A percentile compares a stretch with the other conserved stretches of the same genome.
These are phyloP conservation scores for Beauveria sp. DNA, from an alignment of 2,329 filamentous ascomycete species.

Conservation along the genomic window DNA sequence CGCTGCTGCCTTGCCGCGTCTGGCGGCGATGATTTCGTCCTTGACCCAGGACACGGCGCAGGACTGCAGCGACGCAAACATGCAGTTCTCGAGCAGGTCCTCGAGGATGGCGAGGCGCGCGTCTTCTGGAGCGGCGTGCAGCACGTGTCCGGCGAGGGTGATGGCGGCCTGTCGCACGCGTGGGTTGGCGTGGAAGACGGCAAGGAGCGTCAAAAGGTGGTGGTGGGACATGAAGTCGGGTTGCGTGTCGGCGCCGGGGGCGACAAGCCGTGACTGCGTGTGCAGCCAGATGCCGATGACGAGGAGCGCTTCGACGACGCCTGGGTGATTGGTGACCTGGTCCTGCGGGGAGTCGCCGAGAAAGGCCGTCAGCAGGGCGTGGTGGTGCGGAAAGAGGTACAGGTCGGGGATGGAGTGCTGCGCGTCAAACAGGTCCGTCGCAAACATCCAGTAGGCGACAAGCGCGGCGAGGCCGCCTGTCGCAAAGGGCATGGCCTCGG, in stretches of 20 bases:
- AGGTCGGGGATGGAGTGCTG: constrained; percentile 45
- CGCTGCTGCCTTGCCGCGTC: constrained; percentile 21
- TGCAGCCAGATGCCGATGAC: constrained; percentile 54
- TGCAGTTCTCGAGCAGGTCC: constrained; percentile 58
- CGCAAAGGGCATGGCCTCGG: constrained; percentile 49
- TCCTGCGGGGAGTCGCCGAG: constrained; percentile 42
- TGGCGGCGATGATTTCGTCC: constrained; percentile 49
- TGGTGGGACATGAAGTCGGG: constrained; percentile 52
- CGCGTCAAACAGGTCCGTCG: constrained; percentile 52
- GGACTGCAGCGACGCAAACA: constrained; percentile 54
- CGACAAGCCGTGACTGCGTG: constrained; percentile 36
- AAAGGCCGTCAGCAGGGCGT: constrained; percentile 44
- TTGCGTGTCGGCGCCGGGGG: constrained; percentile 23
- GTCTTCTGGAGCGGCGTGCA: constrained; percentile 52
- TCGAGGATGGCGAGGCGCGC: constrained; percentile 54
- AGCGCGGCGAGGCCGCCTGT: constrained; percentile 52
- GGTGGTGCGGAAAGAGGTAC: constrained; percentile 53
- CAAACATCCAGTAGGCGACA: constrained; percentile 55
- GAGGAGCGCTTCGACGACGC: constrained; percentile 51
- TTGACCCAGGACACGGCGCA: constrained; percentile 57
- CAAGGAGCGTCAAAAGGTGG: constrained; percentile 49
- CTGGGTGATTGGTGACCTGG: constrained; percentile 41
- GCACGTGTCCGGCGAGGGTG: constrained; percentile 42
- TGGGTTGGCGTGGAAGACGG: constrained; percentile 49
- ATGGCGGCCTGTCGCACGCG: constrained; percentile 48